Evolutionary conservation across 106 monocot species (phyloP).

Genomic region (Platanthera zijinensis): DNA sequence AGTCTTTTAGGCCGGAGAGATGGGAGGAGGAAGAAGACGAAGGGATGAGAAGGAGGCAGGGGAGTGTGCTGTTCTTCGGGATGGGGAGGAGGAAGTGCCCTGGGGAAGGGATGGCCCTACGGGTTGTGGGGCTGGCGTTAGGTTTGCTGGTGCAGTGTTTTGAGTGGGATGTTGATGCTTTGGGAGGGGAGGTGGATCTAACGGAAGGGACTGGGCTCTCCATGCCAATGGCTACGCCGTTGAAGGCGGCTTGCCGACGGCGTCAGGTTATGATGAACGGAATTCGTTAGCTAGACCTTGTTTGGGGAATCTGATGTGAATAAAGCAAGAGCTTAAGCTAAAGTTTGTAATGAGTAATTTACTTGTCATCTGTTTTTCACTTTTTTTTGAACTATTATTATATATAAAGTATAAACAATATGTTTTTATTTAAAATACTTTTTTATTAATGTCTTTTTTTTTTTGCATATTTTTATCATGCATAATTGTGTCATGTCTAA

Average conservation of each 20-base stretch:
- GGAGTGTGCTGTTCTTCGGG: slow-evolving; percentile 19
- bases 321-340: no score
- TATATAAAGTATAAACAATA: no score
- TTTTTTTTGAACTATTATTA: no score
- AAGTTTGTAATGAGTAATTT: no score
- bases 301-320: no score
- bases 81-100: slow-evolving; percentile 37
- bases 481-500: no score
- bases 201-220: slow-evolving; percentile 13
- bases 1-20: slow-evolving; percentile 9
- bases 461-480: no score
- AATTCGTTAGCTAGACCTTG: no score
- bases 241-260: background rate
- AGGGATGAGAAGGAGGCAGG: background rate
- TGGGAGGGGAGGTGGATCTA: slow-evolving; percentile 15
- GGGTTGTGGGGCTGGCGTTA: slow-evolving; percentile 7
- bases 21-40: background rate
- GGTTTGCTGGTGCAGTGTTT: slow-evolving; percentile 27
- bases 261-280: background rate
- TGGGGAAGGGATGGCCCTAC: slow-evolving; percentile 16
- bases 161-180: slow-evolving; percentile 20
- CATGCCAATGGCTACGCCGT: slow-evolving; percentile 14
- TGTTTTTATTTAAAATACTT: no score
- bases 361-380: no score
- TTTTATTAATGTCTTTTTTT: no score